Evolutionary conservation across 306 rosid species (phyloP).

Genomic region (Cicer yamashitae): DNA sequence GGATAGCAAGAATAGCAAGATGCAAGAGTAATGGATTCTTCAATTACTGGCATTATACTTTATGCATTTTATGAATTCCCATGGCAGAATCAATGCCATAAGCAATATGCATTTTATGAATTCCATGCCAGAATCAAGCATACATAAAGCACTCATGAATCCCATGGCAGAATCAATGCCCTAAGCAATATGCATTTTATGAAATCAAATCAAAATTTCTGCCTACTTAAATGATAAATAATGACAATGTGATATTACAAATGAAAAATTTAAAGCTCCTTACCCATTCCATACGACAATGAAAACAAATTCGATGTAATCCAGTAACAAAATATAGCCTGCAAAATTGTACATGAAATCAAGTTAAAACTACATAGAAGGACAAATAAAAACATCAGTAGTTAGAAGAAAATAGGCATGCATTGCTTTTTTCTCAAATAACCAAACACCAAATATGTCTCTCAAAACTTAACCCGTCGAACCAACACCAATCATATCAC

Average conservation of each 20-base stretch:
- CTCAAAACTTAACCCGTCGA: too few relatives aligned
- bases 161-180: conserved; percentile 10
- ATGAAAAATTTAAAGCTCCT: conserved; percentile 47
- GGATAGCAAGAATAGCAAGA: conserved; percentile 19
- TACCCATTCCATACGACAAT: conserved; percentile 74
- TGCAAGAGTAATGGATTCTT: conserved; percentile 1
- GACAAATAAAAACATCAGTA: conserved; percentile 27
- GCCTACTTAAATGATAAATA: neutral
- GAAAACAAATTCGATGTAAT: conserved; percentile 86
- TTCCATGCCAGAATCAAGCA: too few relatives aligned
- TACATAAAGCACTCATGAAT: neutral
- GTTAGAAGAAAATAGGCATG: conserved; percentile 7
- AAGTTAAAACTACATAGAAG: conserved; percentile 36
- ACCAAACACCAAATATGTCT: neutral
- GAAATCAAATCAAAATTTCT: conserved; percentile 21
- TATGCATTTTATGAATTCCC: neutral
- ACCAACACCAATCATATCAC: too few relatives aligned
- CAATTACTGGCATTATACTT: conserved; percentile 14
- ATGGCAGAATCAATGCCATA: conserved; percentile 7
- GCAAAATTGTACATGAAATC: conserved; percentile 48
- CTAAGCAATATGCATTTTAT: conserved; percentile 16
- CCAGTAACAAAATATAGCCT: conserved; percentile 98
- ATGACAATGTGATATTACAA: conserved; percentile 34
- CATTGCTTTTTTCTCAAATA: conserved; percentile 3
- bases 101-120: neutral